Percentiles rank a stretch among this genome's conserved stretches.
Evolutionary conservation across 2,329 filamentous ascomycete species (phyloP).

Genomic region (Curvularia lunata): DNA sequence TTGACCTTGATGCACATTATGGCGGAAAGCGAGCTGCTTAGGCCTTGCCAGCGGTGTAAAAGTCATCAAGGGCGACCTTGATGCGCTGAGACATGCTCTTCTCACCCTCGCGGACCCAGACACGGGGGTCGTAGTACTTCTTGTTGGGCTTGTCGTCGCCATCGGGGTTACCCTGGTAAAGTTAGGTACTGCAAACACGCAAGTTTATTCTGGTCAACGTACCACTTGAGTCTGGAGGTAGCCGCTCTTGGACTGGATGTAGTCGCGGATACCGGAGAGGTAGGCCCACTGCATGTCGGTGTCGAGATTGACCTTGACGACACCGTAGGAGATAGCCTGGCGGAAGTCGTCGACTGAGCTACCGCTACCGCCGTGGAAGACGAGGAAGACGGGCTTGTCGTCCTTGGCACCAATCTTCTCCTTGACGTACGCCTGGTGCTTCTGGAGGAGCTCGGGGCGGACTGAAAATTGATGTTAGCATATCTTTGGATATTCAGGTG

Average conservation of each 20-base stretch:
- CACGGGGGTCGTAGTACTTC: constrained; percentile 80
- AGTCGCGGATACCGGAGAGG: constrained; percentile 90
- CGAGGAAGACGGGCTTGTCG: constrained; percentile 84
- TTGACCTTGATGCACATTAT: not conserved
- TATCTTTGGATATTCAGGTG: not conserved
- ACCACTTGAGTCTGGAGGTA: constrained; percentile 80
- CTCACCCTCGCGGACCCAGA: constrained; percentile 96
- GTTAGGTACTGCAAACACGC: not conserved
- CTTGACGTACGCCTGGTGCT: constrained; percentile 94
- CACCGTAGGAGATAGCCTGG: constrained; percentile 68
- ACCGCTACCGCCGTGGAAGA: constrained; percentile 98
- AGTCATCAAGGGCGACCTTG: constrained; percentile 82
- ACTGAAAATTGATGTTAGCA: constrained; percentile 48
- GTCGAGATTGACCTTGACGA: constrained; percentile 99
- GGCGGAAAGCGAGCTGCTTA: constrained; percentile 52
- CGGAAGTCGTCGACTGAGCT: constrained; percentile 88
- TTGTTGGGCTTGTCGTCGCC: constrained; percentile 99
- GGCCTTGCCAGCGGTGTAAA: constrained; percentile 81
- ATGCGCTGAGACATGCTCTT: constrained; percentile 87
- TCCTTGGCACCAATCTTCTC: constrained; percentile 61
- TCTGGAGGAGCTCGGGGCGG: constrained; percentile 91
- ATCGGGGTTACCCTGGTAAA: constrained; percentile 78
- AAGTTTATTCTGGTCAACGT: not conserved
- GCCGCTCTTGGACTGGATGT: constrained; percentile 85
- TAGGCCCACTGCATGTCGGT: constrained; percentile 95